phyloP scores from a whole-genome alignment of 2,329 filamentous ascomycete genomes.

The Colletotrichum shisoi region DNA sequence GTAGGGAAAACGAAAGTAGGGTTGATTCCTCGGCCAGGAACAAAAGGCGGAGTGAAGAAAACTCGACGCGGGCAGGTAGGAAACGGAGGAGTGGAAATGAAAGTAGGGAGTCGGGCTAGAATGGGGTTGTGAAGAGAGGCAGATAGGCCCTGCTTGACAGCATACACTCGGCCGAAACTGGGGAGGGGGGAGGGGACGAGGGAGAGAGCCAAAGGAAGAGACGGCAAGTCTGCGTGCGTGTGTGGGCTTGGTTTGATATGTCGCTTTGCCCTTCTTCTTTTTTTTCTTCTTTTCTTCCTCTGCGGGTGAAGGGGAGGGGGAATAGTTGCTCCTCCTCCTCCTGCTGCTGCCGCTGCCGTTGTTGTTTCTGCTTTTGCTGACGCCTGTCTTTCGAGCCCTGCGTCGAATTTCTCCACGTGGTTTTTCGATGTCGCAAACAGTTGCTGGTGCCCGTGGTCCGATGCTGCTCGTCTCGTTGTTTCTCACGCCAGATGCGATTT shows the following conservation, averaged over 20 bases:
- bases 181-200: background rate
- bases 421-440: slow-evolving; percentile 27
- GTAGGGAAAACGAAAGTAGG: slow-evolving; percentile 37
- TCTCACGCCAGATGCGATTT: slow-evolving; percentile 27
- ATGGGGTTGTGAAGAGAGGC: slow-evolving; percentile 34
- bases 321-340: no score
- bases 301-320: background rate
- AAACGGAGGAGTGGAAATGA: slow-evolving; percentile 34
- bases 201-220: slow-evolving; percentile 35
- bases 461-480: slow-evolving; percentile 26
- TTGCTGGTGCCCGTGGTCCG: slow-evolving; percentile 30
- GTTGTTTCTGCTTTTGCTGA: slow-evolving; percentile 6
- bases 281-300: background rate
- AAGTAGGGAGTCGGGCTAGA: slow-evolving; percentile 39
- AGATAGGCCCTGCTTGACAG: slow-evolving; percentile 37
- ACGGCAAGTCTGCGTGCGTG: slow-evolving; percentile 28
- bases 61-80: slow-evolving; percentile 20
- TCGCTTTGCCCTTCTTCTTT: slow-evolving; percentile 20
- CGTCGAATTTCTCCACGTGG: slow-evolving; percentile 1
- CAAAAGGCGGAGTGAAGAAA: slow-evolving; percentile 33
- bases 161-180: slow-evolving; percentile 34
- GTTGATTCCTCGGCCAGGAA: slow-evolving; percentile 37
- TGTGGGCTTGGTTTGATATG: slow-evolving; percentile 27
- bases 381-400: slow-evolving; percentile 34
- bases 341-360: no score